Conservation (phyloP, 164 flowering plant species). For the Platanus orientalis region DNA sequence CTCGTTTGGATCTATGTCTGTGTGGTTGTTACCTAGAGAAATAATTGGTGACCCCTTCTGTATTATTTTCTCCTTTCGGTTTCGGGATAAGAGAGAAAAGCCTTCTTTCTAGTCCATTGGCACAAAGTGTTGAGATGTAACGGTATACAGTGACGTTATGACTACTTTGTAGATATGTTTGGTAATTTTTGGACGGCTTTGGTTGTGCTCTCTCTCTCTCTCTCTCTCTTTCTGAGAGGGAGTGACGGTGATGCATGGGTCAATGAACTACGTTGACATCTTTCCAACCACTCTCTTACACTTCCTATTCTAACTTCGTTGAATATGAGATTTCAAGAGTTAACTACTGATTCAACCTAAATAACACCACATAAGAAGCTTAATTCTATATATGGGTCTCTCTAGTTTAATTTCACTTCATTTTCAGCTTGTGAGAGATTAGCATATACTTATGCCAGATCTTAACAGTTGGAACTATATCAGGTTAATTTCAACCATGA, state of each 20-base stretch:
- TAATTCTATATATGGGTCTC: neutral
- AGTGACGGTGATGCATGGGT: too few relatives aligned
- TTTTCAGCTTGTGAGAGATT: too few relatives aligned
- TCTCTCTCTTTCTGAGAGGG: too few relatives aligned
- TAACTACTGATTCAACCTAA: neutral
- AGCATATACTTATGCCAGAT: too few relatives aligned
- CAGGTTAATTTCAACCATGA: too few relatives aligned
- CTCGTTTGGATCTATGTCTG: constrained; percentile 2
- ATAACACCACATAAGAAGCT: neutral
- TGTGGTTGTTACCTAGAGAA: constrained; percentile 7
- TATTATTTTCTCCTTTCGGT: constrained; percentile 5
- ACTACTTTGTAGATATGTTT: neutral
- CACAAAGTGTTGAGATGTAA: neutral
- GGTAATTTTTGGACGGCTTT: too few relatives aligned
- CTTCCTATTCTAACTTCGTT: too few relatives aligned
- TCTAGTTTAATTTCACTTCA: neutral
- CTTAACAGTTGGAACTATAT: too few relatives aligned
- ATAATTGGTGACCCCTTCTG: constrained; percentile 14
- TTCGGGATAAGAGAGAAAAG: constrained; percentile 6
- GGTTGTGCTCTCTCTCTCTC: too few relatives aligned
- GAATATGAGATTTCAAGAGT: too few relatives aligned
- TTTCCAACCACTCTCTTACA: too few relatives aligned
- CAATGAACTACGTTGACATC: too few relatives aligned
- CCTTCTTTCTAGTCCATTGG: neutral
- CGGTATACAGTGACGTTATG: neutral